phyloP scores from a whole-genome alignment of 257 asterid genomes.

The Rauvolfia tetraphylla region DNA sequence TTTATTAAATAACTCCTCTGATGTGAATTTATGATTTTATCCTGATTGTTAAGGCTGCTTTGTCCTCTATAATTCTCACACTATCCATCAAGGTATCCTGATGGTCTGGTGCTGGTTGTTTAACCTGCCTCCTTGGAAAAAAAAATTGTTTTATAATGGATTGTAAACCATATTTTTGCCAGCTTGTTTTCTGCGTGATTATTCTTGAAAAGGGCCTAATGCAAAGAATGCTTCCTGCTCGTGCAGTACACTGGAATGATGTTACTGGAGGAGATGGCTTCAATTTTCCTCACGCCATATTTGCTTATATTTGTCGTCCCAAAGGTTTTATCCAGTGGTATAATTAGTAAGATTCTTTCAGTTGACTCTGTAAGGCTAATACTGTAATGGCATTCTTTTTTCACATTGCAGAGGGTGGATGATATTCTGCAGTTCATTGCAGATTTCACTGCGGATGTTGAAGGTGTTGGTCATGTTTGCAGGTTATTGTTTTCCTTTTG shows the following conservation, averaged over 20 bases:
- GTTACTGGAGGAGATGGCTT: constrained; percentile 97
- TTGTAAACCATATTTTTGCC: neutral
- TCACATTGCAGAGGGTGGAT: constrained; percentile 62
- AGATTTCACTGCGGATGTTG: constrained; percentile 82
- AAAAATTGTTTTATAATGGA: neutral
- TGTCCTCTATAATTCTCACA: neutral
- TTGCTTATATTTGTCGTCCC: constrained; percentile 82
- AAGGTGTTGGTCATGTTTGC: constrained; percentile 94
- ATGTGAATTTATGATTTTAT: neutral
- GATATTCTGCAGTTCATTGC: constrained; percentile 70
- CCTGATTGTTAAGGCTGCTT: neutral
- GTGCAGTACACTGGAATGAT: constrained; percentile 91
- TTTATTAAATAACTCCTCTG: neutral
- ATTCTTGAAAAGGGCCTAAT: neutral
- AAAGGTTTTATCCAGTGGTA: constrained; percentile 42
- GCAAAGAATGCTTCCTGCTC: neutral
- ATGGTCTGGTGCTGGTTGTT: neutral
- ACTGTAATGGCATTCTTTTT: constrained; percentile 12
- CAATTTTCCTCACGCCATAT: constrained; percentile 90
- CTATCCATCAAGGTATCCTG: neutral
- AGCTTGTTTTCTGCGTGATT: neutral
- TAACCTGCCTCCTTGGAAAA: neutral
- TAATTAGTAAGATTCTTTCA: neutral
- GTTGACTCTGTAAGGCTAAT: constrained; percentile 7
- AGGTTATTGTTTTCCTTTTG: constrained; percentile 40